Evolutionary conservation across 2,329 filamentous ascomycete species (phyloP), one percentile per base, ranked within the genome.

Genomic region (Teratosphaeria gauchensis): DNA sequence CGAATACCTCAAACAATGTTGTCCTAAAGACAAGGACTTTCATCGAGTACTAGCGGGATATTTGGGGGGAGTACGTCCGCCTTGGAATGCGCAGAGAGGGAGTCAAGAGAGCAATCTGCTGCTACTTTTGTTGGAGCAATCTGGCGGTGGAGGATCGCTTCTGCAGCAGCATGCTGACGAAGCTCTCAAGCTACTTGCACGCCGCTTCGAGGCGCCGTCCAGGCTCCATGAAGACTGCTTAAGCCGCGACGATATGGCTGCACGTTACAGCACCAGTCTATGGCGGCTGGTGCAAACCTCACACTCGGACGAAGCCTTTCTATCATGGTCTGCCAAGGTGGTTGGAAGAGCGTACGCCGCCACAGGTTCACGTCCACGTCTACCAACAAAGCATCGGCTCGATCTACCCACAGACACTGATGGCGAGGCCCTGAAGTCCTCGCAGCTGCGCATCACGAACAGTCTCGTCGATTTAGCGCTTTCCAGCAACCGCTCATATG

Each of bases 281-380:
- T 68, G 66, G 66, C 59, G 67, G 46, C 56, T 65, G 2, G 16
- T 66, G 9, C 56, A 59, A 54, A 55, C 53, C 11, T 51, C 56
- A 6, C n/a, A 58, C 75, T 21, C 63, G 12, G 52, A 57, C 53
- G 57, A 58, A 2, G 30, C 19, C 7, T 69, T 70, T 58, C 76
- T 90, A 0, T 77, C 89, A 0, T 99, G 95, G 95, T 88, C 89
- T 52, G 92, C 89, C 2, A 83, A 87, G 62, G 87, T 92, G 1
- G 78, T 97, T 52, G 94, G 95, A 7, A 84, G 90, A 69, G 86
- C 90, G 0, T 97, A 92, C 73, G 85, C 87, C 46, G 82, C 58
- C 63, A 72, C 61, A 65, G 74, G 72, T 9, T 51, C 48, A 16
- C 59, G 62, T 32, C 65, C n/a, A 32, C 32, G 12, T 33, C 21